Conservation (phyloP, 2,329 filamentous ascomycete species). For the Neopestalotiopsis clavispora region DNA sequence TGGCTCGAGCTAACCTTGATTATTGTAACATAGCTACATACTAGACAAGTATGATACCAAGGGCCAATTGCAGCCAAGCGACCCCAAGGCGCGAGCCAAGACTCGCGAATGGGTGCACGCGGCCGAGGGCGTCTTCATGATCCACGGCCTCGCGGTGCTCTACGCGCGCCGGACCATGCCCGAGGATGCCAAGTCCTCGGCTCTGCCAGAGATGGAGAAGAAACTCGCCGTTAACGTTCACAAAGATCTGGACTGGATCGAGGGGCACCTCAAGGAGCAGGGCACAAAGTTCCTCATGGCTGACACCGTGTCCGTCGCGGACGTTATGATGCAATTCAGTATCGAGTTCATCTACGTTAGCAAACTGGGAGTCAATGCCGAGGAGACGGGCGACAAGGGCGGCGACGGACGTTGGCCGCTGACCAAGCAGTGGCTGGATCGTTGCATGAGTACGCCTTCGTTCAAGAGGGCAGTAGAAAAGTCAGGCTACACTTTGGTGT, state of each 20-base stretch:
- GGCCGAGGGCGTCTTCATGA: constrained; percentile 6
- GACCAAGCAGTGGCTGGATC: constrained; percentile 10
- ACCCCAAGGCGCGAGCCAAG: constrained; percentile 5
- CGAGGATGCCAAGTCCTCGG: background rate
- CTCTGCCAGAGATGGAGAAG: constrained; percentile 11
- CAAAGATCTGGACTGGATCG: constrained; percentile 11
- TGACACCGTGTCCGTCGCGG: background rate
- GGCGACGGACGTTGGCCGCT: constrained; percentile 6
- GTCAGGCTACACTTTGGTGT: constrained; percentile 6
- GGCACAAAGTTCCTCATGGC: constrained; percentile 10
- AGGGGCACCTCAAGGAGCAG: constrained; percentile 6
- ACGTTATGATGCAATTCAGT: constrained; percentile 15
- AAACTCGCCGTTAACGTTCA: constrained; percentile 6
- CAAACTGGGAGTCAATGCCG: constrained; percentile 4
- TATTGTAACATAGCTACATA: background rate
- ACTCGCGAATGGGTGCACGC: constrained; percentile 15
- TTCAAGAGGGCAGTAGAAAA: constrained; percentile 7
- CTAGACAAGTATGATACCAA: constrained; percentile 12
- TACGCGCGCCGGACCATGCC: constrained; percentile 9
- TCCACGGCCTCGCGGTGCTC: constrained; percentile 3
- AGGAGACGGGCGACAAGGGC: constrained; percentile 2
- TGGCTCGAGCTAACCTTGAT: background rate
- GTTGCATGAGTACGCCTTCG: background rate
- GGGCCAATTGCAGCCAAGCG: constrained; percentile 1
- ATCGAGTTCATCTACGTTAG: constrained; percentile 9